Evolutionary conservation across 2,329 filamentous ascomycete species (phyloP).

Genomic region (Zelopaecilomyces penicillatus): DNA sequence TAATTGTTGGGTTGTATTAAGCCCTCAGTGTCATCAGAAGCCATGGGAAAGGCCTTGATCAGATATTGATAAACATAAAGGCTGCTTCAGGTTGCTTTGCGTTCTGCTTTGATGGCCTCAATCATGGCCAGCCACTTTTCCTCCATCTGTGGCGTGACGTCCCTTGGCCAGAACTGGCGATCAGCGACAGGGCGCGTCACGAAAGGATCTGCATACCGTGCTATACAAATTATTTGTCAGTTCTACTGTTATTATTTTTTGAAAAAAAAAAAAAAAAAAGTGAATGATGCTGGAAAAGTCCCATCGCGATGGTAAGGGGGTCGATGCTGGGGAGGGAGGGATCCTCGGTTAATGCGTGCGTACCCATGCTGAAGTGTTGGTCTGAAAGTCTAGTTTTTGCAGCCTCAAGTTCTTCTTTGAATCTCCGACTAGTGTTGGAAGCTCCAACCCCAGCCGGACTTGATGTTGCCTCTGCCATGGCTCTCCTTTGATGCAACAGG

Average conservation of each 20-base stretch:
- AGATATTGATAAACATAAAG: too few relatives aligned
- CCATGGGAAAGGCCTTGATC: too few relatives aligned
- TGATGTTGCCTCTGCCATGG: slow-evolving; percentile 10
- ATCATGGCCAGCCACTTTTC: slow-evolving; percentile 28
- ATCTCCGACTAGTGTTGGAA: slow-evolving; percentile 26
- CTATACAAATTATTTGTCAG: slow-evolving; percentile 10
- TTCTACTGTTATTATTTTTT: slow-evolving; percentile 7
- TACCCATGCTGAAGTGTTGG: slow-evolving; percentile 39
- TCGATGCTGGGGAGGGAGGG: neutral
- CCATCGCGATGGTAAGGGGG: too few relatives aligned
- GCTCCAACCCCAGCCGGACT: slow-evolving; percentile 12
- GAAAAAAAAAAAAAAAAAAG: too few relatives aligned
- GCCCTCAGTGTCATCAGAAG: too few relatives aligned
- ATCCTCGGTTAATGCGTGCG: slow-evolving; percentile 14
- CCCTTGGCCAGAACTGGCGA: slow-evolving; percentile 27
- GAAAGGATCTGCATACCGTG: slow-evolving; percentile 40
- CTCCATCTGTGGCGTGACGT: slow-evolving; percentile 34
- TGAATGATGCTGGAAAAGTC: too few relatives aligned
- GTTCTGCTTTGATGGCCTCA: slow-evolving; percentile 8
- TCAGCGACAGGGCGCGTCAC: slow-evolving; percentile 25
- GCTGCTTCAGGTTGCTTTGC: neutral
- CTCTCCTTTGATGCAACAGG: neutral
- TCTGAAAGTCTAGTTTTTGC: slow-evolving; percentile 33
- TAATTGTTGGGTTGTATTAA: too few relatives aligned
- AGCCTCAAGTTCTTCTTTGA: slow-evolving; percentile 35